Conservation (phyloP, 1,139 yeast species). For the Pneumocystis sp. region DNA sequence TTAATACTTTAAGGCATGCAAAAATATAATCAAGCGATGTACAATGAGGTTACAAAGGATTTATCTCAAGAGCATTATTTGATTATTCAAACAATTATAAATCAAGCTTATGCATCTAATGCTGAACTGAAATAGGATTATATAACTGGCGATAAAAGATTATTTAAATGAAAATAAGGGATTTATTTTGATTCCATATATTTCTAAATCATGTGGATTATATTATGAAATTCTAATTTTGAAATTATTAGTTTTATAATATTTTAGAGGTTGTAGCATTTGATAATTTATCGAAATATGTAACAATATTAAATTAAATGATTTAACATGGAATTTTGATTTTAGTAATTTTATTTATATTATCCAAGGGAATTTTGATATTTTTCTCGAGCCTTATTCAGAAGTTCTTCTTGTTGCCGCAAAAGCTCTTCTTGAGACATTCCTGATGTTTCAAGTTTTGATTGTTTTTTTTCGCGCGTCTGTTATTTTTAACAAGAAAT, state of each 20-base stretch:
- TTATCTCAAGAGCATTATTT: conserved; percentile 3
- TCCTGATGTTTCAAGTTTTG: conserved; percentile 87
- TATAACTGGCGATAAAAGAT: neutral
- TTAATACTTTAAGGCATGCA: conserved; percentile 23
- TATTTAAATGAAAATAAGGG: neutral
- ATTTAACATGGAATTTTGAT: neutral
- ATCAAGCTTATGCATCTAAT: conserved; percentile 1
- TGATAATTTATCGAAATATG: neutral
- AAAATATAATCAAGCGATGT: conserved; percentile 16
- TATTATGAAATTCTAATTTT: neutral
- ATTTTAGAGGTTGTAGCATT: neutral
- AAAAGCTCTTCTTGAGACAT: conserved; percentile 81
- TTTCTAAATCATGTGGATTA: neutral
- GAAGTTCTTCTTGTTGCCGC: conserved; percentile 81
- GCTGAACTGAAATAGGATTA: neutral
- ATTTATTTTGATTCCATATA: neutral
- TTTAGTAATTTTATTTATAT: neutral
- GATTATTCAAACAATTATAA: conserved; percentile 7
- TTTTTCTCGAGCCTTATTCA: conserved; percentile 56
- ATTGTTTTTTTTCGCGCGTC: conserved; percentile 60
- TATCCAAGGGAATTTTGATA: conserved; percentile 6
- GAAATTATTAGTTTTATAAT: neutral
- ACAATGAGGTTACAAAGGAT: conserved; percentile 6
- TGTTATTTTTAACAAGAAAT: neutral
- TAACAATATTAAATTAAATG: neutral